Evolutionary conservation across 129 eudicot genomes (phyloP).

Genomic region (Daucus carota): DH1_v3.0 NC_030381.2:36929501-36930000

Average conservation of each 20-base stretch:
- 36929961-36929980: not conserved
- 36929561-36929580: not conserved
- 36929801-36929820: not conserved
- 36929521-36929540: not conserved
- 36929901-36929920: conserved; percentile 14
- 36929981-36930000: conserved; percentile 12
- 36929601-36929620: not conserved
- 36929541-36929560: not conserved
- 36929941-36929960: not conserved
- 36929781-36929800: not conserved
- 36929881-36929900: conserved; percentile 22
- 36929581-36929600: not conserved
- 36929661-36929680: conserved; percentile 6
- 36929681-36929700: conserved; percentile 3
- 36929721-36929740: too few relatives aligned
- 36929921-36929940: not conserved
- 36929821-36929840: not conserved
- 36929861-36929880: not conserved
- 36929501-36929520: not conserved
- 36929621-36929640: conserved; percentile 8
- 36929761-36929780: too few relatives aligned
- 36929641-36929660: conserved; percentile 20
- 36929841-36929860: not conserved
- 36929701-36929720: too few relatives aligned
- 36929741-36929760: too few relatives aligned